phyloP scores from a whole-genome alignment of 2,329 filamentous ascomycete genomes.

The Allantophomopsis lycopodina region DNA sequence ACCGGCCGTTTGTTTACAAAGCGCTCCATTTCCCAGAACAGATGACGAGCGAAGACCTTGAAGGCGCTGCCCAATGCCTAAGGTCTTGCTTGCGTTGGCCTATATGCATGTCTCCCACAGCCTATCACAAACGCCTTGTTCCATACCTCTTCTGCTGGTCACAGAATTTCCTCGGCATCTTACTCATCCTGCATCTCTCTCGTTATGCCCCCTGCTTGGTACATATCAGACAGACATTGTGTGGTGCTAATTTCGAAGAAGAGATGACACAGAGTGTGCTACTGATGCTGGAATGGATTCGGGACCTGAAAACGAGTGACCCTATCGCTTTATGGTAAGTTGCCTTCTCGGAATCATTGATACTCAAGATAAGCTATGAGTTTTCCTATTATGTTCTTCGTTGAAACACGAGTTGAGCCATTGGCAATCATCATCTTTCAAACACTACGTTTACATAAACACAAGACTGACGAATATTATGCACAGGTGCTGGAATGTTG shows the following conservation, averaged over 20 bases:
- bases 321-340: constrained; percentile 34
- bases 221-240: constrained; percentile 32
- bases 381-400: no score
- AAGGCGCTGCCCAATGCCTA: constrained; percentile 41
- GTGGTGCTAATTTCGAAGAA: constrained; percentile 33
- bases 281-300: constrained; percentile 44
- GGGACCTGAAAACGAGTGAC: constrained; percentile 40
- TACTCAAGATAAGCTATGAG: no score
- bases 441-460: no score
- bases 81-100: constrained; percentile 38
- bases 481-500: constrained; percentile 29
- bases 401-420: no score
- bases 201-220: constrained; percentile 33
- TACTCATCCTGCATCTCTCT: constrained; percentile 41
- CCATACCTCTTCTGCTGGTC: constrained; percentile 48
- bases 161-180: constrained; percentile 43
- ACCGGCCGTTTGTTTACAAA: constrained; percentile 45
- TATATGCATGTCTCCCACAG: constrained; percentile 39
- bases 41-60: constrained; percentile 36
- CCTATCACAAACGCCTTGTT: constrained; percentile 41
- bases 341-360: constrained; percentile 2
- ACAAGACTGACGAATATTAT: no score
- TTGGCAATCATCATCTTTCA: no score
- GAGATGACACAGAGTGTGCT: constrained; percentile 33
- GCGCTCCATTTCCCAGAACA: constrained; percentile 40